Evolutionary conservation across 2,329 filamentous ascomycete species (phyloP).

Genomic region (Aspergillus latus): DNA sequence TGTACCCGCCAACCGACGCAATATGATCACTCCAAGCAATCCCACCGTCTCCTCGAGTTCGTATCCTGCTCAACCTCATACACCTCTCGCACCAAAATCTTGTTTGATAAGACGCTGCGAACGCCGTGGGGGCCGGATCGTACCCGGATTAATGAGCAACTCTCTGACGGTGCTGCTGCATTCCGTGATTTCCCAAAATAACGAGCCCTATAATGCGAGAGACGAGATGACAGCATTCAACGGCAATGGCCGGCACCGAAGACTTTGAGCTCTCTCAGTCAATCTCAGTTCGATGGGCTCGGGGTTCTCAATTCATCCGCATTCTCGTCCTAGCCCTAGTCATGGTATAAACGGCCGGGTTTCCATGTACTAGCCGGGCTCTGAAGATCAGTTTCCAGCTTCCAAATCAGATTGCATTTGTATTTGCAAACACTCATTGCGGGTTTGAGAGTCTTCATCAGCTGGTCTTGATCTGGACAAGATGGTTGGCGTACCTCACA

Average conservation of each 20-base stretch:
- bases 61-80: constrained; percentile 1
- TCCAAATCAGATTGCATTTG: neutral
- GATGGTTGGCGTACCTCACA: constrained; percentile 46
- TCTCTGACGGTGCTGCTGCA: neutral
- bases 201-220: neutral
- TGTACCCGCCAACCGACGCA: constrained; percentile 6
- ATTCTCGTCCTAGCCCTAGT: neutral
- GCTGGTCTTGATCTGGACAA: constrained; percentile 4
- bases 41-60: neutral
- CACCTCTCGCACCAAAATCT: neutral
- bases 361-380: neutral
- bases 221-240: neutral
- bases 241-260: neutral
- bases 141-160: neutral
- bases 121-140: constrained; percentile 11
- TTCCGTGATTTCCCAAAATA: constrained; percentile 9
- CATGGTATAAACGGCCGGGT: neutral
- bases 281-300: neutral
- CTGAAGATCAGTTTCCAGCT: neutral
- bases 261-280: neutral
- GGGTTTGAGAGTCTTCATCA: neutral
- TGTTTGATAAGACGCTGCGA: constrained; percentile 3
- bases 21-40: constrained; percentile 1
- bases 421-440: neutral
- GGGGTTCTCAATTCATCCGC: neutral